Base-by-base conservation (phyloP, 805 yeast species). In the Kodamaea kakaduensis region DNA sequence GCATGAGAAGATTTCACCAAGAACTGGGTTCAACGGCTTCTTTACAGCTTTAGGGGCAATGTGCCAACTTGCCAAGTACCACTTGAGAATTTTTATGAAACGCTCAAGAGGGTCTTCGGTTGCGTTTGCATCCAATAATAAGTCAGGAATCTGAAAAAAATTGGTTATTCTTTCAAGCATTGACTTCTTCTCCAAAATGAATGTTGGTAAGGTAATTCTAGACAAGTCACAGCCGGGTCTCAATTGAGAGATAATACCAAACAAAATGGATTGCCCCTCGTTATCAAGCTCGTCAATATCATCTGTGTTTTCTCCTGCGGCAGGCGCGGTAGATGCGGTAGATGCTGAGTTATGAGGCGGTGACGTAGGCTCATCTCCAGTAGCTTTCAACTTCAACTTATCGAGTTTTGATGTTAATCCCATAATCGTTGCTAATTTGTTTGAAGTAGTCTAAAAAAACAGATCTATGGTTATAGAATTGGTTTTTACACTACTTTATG, bases 41-140 rank as follows among this genome's bases (percentile, higher is more conserved):
- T 93, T 93, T 10, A 93, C 98, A 3, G 97, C 98, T 56, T 90
- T 90, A 18, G 97, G 98, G 1, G 97, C 93, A 56, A 93, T 93
- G 55, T 93, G 97, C 97, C 97, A 93, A 31, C 94, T 87, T 3
- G 96, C 77, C 58, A 93, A 69, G 57, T 93, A 93, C 96, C 96
- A 90, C 51, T 78, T 77, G 15, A 84, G 80, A 6, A 90, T 81
- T 28, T 75, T 64, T 5, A 86, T 52, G 49, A 93, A 89, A 39
- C 97, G 73, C 38, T 76, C 69, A 15, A 81, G 50, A 2, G 80
- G 78, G 44, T 84, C 84, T 2, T 57, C 54, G 3, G 73, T 63
- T 3, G 51, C 50, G 44, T 82, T 82, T 0, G 97, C 97, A 16
- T 74, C 71, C 5, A 87, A 53, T 25, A 89, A 58, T 20, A 88